phyloP scores from a whole-genome alignment of 140 eudicot species.

The Ambrosia hybrid region DNA sequence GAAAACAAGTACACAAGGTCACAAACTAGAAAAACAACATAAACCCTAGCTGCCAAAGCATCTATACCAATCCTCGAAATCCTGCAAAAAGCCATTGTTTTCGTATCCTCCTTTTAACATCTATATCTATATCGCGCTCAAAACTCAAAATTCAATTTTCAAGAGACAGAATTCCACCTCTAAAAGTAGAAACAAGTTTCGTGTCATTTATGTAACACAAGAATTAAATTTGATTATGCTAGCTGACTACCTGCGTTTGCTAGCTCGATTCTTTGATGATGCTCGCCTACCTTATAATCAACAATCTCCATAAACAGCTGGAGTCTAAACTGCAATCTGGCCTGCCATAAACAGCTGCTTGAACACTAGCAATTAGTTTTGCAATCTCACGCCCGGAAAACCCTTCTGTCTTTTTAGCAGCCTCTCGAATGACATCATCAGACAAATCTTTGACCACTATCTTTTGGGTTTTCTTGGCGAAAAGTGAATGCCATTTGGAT shows the following conservation, averaged over 20 bases:
- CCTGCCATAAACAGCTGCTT: conserved; percentile 96
- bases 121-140: conserved; percentile 12
- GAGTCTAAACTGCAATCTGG: conserved; percentile 87
- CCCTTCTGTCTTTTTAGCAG: conserved; percentile 83
- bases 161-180: background rate
- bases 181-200: background rate
- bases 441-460: conserved; percentile 70
- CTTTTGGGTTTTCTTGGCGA: conserved; percentile 57
- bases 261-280: conserved; percentile 68
- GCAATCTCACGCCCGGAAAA: conserved; percentile 98
- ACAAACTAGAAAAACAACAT: conserved; percentile 9
- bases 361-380: conserved; percentile 86
- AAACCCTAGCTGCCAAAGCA: conserved; percentile 25
- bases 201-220: background rate
- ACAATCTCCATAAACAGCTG: conserved; percentile 80
- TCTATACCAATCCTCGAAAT: conserved; percentile 19
- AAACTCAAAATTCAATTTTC: background rate
- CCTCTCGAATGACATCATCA: conserved; percentile 81
- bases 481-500: conserved; percentile 53
- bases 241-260: conserved; percentile 55
- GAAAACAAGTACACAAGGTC: conserved; percentile 17
- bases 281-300: conserved; percentile 88
- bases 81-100: conserved; percentile 13
- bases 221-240: conserved; percentile 15
- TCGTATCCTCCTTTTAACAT: background rate